These are phyloP conservation scores for Cryptococcus sp. DNA, from an alignment of 1,284 basidiomycete species.

Conservation along the genomic window DNA sequence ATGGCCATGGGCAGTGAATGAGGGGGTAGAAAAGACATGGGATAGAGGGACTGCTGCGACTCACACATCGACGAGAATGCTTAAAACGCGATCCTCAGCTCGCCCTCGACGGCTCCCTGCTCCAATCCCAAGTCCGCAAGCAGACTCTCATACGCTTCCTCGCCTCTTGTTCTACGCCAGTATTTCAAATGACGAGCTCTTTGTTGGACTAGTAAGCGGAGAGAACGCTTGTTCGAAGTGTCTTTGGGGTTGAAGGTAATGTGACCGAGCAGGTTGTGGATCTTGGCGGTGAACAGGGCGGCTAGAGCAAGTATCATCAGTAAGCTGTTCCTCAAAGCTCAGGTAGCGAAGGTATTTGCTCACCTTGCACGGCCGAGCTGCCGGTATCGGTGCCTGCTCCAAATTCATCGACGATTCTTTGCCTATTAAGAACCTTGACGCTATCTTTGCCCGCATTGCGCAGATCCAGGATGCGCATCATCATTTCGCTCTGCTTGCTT, in stretches of 20 bases:
- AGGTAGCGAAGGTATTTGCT: conserved; percentile 39
- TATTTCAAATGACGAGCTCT: conserved; percentile 83
- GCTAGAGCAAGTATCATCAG: conserved; percentile 56
- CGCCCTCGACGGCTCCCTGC: conserved; percentile 80
- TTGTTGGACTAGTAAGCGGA: conserved; percentile 76
- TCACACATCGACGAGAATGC: background rate
- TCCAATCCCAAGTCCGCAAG: conserved; percentile 77
- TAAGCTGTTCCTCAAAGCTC: background rate
- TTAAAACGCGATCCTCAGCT: conserved; percentile 57
- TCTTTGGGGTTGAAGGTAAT: conserved; percentile 71
- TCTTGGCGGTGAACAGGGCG: conserved; percentile 81
- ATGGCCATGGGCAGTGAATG: background rate
- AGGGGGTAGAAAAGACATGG: background rate
- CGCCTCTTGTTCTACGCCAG: conserved; percentile 66
- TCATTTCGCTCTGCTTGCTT: conserved; percentile 62
- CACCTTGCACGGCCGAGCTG: conserved; percentile 83
- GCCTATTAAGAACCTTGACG: conserved; percentile 81
- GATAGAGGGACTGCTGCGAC: background rate
- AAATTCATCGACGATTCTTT: conserved; percentile 77
- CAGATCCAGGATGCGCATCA: conserved; percentile 76
- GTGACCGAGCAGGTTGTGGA: conserved; percentile 79
- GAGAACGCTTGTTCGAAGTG: conserved; percentile 70
- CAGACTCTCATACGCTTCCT: conserved; percentile 68
- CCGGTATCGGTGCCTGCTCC: conserved; percentile 76
- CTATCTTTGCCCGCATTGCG: conserved; percentile 81